A percentile compares a stretch with the other conserved stretches of the same genome.
Evolutionary conservation across 202 grass and related monocot genomes (phyloP).

Genomic region (Elaeis oleifera): DNA sequence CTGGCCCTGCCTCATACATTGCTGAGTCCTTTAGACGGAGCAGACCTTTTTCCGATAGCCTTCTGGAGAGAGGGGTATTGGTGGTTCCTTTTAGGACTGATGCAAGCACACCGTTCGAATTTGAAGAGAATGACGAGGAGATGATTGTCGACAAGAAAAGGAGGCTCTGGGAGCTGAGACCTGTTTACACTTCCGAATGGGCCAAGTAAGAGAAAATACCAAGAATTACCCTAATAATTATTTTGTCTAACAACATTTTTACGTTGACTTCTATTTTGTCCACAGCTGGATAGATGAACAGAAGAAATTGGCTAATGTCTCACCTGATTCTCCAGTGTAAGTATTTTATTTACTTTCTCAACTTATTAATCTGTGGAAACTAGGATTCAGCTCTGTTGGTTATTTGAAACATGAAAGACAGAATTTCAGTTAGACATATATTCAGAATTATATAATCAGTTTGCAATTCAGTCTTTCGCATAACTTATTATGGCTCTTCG

Average conservation of each 20-base stretch:
- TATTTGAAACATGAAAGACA: too few relatives aligned
- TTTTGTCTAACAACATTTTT: neutral
- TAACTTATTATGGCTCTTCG: too few relatives aligned
- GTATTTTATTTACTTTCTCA: constrained; percentile 14
- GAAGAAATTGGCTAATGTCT: constrained; percentile 76
- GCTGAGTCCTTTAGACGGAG: constrained; percentile 66
- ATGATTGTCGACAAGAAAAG: constrained; percentile 31
- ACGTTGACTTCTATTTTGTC: constrained; percentile 3
- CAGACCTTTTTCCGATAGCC: constrained; percentile 45
- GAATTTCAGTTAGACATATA: too few relatives aligned
- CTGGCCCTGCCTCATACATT: constrained; percentile 55
- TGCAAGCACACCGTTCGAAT: constrained; percentile 38
- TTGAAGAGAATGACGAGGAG: constrained; percentile 20
- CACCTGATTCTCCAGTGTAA: constrained; percentile 72
- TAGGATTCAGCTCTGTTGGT: too few relatives aligned
- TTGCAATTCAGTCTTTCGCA: too few relatives aligned
- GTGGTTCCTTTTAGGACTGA: constrained; percentile 72
- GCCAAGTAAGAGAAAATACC: constrained; percentile 42
- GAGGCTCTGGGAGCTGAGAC: constrained; percentile 75
- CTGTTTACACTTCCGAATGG: constrained; percentile 56
- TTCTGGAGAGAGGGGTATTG: constrained; percentile 69
- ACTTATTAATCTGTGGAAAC: neutral
- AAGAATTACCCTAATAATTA: neutral
- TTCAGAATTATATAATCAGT: too few relatives aligned
- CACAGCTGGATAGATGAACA: constrained; percentile 84